Base-by-base conservation (phyloP, 768 basidiomycete genomes). In the Psilocybe azurescens region DNA sequence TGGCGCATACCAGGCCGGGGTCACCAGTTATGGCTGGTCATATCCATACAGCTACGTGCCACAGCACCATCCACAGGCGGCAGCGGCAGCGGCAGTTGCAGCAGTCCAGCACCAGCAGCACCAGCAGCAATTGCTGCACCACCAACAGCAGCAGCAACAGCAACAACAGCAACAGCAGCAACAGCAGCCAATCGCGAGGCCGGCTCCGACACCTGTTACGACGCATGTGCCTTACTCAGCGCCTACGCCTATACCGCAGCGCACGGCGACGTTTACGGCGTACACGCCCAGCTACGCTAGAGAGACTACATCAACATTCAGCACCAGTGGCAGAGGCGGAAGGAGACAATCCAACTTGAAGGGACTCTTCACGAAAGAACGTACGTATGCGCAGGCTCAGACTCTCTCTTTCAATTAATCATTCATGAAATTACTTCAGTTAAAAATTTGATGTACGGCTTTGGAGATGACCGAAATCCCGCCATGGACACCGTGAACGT, bases 391-490 rank as follows among this genome's bases (percentile, higher is more conserved):
- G 36, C 11, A 13, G 14, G 11, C 20, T 51, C 51, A 13, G 16
- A 11, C 44, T 44, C 13, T 8, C 53, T 55, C 47, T 9, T 41
- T 41, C 18, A 28, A 41, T 14, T 41, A 14, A 36, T 18, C 63
- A 59, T 48, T 55, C 63, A 50, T 44, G 10, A 29, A 65, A 20
- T 62, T 61, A 55, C 24, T 58, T 59, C 56, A 54, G 94, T 95
- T 61, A 87, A 89, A 67, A 91, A 83, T 63, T 77, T 95, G 54
- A 94, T 95, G 94, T 96, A 94, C 70, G 94, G 93, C 30, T 97
- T 97, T 74, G 95, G 95, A 10, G 95, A 97, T 72, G 94, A 94
- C 71, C 83, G 90, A 14, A 91, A 93, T 66, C 93, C 94, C 0
- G 89, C 93, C 2, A 90, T 86, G 41, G 95, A 97, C 68, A 91